Base-by-base conservation (phyloP, 2,329 filamentous ascomycete species). In the Mycocentrospora acerina region DNA sequence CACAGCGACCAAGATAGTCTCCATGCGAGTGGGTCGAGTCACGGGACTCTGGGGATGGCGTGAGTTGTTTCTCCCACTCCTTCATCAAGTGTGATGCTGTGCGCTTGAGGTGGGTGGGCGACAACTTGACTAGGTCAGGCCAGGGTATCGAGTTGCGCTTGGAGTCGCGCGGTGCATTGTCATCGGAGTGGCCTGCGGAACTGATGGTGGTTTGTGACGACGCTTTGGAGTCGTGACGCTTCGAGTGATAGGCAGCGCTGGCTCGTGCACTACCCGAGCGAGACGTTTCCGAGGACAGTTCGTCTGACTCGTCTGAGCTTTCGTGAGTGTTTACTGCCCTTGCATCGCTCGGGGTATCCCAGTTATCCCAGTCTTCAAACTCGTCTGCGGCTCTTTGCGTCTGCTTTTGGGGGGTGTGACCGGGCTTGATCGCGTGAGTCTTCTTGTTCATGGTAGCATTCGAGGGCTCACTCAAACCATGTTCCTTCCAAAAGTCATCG, bases 41-140 rank as follows among this genome's bases (percentile, higher is more conserved):
- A 29, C 62, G 45, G 13, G 63, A 59, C 50, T 67, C 62, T 2
- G 64, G 57, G 7, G 64, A 60, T 7, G 81, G 75, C 2, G 78
- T 81, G 11, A 90, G 71, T 51, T 80, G 87, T 66, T 82, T 88
- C 71, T 97, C 91, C 88, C 89, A 95, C 62, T 95, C 90, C 49
- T 83, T 86, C 81, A 96, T 89, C 40, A 95, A 75, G 46, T 85
- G 86, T 24, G 83, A 86, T n/a, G 90, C 88, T 1, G 88, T 91
- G 25, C 82, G 80, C 62, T 89, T 88, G 53, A 96, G 71, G 55
- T 88, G 90, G 52, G 82, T 83, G 0, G 90, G 86, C 7, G 81
- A 79, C 28, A 90, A 70, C 48, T 84, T 82, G 60, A 83, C 83
- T 39, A 94, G 77, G 32, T 85, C 79, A 32, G 83, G 83, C 71